Evolutionary conservation across 2,329 filamentous ascomycete species (phyloP), one percentile per base, ranked within the genome.

Genomic region (Xylaria sp.): DNA sequence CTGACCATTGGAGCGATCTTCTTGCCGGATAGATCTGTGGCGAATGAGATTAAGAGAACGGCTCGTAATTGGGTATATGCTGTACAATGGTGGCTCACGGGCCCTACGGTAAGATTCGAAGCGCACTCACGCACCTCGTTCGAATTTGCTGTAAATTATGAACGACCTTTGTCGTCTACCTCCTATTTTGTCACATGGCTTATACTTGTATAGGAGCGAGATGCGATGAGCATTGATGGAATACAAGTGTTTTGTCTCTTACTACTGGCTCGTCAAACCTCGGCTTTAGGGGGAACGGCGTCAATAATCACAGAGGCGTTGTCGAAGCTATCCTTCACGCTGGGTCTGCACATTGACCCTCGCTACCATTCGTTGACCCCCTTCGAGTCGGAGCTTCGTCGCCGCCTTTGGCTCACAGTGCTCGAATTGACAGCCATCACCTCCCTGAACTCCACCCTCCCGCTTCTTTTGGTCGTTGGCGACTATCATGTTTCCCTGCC

Each of bases 311-410:
- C 75, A 3, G 75, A 77, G 9, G 72, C 77, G 2, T 63, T 79
- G n/a, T 62, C 76, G n/a, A 74, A 75, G 60, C 68, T 74, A 31
- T 74, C 77, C 20, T 76, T 78, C 56, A 74, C 75, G 4, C 63
- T 78, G n/a, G 77, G 78, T 4, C 58, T 79, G 13, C 77, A 79
- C 63, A 60, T 78, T 20, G 74, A 79, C 31, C 75, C 75, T 7
- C 62, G 65, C 17, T 51, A 63, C 17, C 72, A 75, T 51, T 59
- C 65, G 1, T 68, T 76, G 20, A 72, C 73, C 0, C 38, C 62
- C 4, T 71, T 76, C 13, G 70, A 78, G 51, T 72, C 69, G 0
- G 76, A 79, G 46, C 36, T 75, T 6, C 74, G 77, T 13, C 66
- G 75, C 20, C 73, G 77, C 9, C 69, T 78, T 9, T 79, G 78